Conservation (phyloP, 805 yeast species). For the Wickerhamomyces rabaulensis region DNA sequence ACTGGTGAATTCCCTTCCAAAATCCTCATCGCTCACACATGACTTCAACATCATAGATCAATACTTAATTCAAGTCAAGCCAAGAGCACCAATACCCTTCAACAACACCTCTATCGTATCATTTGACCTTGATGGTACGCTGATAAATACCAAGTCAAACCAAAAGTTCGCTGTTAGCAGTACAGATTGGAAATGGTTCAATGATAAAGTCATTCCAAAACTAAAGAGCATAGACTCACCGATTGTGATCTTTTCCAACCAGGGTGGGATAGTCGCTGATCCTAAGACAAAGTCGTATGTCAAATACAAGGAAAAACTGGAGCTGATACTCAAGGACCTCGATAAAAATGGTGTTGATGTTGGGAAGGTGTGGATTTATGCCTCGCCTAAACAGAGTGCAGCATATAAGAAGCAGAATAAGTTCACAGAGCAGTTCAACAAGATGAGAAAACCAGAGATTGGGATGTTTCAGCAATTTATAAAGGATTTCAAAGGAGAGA, state of each 20-base stretch:
- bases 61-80: background rate
- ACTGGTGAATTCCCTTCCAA: background rate
- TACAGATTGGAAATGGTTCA: constrained; percentile 73
- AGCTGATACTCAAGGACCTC: constrained; percentile 29
- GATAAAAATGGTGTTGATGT: constrained; percentile 21
- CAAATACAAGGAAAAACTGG: constrained; percentile 38
- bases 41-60: background rate
- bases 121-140: constrained; percentile 83
- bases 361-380: constrained; percentile 44
- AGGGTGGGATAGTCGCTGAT: constrained; percentile 58
- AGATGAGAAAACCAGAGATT: constrained; percentile 63
- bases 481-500: constrained; percentile 29
- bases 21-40: background rate
- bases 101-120: constrained; percentile 18
- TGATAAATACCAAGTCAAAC: constrained; percentile 64
- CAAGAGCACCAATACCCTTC: background rate
- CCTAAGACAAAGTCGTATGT: constrained; percentile 29
- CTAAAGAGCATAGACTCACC: constrained; percentile 7
- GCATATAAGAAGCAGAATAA: constrained; percentile 9
- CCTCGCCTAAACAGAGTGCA: constrained; percentile 55
- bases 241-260: constrained; percentile 79
- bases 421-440: constrained; percentile 13
- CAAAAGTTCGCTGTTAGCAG: constrained; percentile 50
- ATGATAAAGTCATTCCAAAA: constrained; percentile 22
- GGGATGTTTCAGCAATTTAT: constrained; percentile 72